Conservation (phyloP, 2,329 filamentous ascomycete genomes). For the Fonsecaea monophora region DNA sequence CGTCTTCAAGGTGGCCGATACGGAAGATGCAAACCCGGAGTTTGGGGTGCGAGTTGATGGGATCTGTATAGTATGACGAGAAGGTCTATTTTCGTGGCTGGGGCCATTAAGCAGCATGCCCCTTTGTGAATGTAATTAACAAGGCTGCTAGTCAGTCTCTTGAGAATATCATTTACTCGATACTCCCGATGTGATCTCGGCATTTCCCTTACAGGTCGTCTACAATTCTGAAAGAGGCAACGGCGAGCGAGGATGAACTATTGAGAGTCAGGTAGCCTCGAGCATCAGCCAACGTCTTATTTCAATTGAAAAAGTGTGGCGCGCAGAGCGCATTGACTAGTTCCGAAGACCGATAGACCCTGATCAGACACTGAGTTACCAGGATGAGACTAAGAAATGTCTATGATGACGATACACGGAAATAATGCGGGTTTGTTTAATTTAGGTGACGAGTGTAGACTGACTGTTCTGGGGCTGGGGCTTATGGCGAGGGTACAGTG, state of each 20-base stretch:
- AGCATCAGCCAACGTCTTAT: neutral
- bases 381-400: neutral
- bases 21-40: constrained; percentile 14
- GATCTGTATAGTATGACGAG: constrained; percentile 19
- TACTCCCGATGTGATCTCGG: neutral
- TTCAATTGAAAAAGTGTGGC: neutral
- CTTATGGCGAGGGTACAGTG: constrained; percentile 2
- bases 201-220: neutral
- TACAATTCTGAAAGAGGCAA: neutral
- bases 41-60: constrained; percentile 20
- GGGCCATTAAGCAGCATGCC: neutral
- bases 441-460: neutral
- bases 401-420: neutral
- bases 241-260: neutral
- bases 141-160: neutral
- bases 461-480: constrained; percentile 9
- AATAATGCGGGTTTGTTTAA: neutral
- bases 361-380: neutral
- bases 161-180: neutral
- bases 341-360: constrained; percentile 3
- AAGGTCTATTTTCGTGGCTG: neutral
- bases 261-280: neutral
- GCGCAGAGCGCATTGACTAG: neutral
- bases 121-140: neutral
- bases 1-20: neutral